A percentile compares a stretch with the other conserved stretches of the same genome.
Conservation (phyloP, 768 basidiomycete genomes). For the Xerocomus brunneocitrinus region DNA sequence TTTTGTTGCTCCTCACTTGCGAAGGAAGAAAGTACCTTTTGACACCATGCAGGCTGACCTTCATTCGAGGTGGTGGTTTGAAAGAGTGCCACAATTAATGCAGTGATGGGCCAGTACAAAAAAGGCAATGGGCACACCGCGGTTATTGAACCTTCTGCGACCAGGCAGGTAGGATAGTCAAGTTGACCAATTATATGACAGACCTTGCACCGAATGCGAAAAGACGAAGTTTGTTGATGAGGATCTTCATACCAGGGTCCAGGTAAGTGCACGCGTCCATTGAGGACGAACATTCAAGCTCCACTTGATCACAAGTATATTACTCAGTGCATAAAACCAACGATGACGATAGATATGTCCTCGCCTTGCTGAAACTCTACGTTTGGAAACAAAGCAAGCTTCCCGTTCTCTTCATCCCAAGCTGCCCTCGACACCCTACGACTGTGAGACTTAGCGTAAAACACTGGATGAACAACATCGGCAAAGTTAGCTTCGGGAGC, state of each 20-base stretch:
- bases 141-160: no score
- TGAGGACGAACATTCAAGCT: not conserved
- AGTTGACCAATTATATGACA: no score
- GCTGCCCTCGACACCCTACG: conserved; percentile 3
- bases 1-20: not conserved
- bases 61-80: not conserved
- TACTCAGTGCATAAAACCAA: not conserved
- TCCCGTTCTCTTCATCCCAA: conserved; percentile 16
- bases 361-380: not conserved
- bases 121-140: not conserved
- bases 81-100: not conserved
- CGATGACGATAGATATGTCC: not conserved
- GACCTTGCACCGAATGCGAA: no score
- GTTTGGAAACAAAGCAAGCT: conserved; percentile 6
- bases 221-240: no score
- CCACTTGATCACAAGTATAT: not conserved
- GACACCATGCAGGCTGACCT: not conserved
- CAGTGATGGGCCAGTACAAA: not conserved
- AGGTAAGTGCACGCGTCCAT: not conserved
- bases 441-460: not conserved
- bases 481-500: conserved; percentile 1
- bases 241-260: no score
- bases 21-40: not conserved
- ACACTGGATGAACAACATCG: not conserved
- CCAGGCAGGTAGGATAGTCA: no score